These are phyloP conservation scores for Clitocybe nebularis DNA, from an alignment of 1,284 basidiomycete genomes.

Conservation along the genomic window DNA sequence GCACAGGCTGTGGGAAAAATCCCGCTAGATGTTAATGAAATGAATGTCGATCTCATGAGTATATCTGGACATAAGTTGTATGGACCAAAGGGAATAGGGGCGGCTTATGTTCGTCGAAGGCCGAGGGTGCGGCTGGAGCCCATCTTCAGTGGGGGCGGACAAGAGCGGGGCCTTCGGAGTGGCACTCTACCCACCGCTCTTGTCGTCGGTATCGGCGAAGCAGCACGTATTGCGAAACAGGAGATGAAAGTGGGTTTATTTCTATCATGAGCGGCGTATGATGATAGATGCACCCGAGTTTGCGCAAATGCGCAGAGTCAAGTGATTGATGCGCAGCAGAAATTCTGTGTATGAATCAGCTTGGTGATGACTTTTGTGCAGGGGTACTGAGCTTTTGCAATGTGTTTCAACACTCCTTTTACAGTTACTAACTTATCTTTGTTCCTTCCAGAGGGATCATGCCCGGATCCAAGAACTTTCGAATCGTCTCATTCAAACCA, in stretches of 20 bases:
- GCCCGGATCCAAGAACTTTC: slow-evolving; percentile 75
- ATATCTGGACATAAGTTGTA: slow-evolving; percentile 98
- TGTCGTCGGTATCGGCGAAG: slow-evolving; percentile 93
- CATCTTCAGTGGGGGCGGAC: slow-evolving; percentile 93
- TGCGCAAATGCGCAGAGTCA: slow-evolving; percentile 12
- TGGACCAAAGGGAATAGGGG: slow-evolving; percentile 96
- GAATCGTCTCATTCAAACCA: slow-evolving; percentile 77
- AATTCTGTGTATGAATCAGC: slow-evolving; percentile 35
- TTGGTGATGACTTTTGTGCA: slow-evolving; percentile 70
- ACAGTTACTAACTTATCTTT: slow-evolving; percentile 19
- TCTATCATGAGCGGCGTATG: slow-evolving; percentile 24
- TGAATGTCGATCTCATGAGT: slow-evolving; percentile 95
- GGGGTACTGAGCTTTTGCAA: slow-evolving; percentile 76
- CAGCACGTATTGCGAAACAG: slow-evolving; percentile 84
- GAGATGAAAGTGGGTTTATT: slow-evolving; percentile 76
- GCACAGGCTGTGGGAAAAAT: slow-evolving; percentile 96
- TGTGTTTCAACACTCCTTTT: slow-evolving; percentile 13
- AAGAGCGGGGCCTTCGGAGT: slow-evolving; percentile 93
- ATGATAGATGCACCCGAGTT: slow-evolving; percentile 48
- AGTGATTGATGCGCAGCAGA: slow-evolving; percentile 12
- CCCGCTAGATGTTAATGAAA: slow-evolving; percentile 88
- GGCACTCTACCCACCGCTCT: slow-evolving; percentile 92
- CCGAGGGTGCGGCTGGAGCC: slow-evolving; percentile 95
- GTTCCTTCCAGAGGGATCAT: slow-evolving; percentile 70
- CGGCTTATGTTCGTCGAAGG: slow-evolving; percentile 89